Base-by-base conservation (phyloP, 768 basidiomycete genomes). In the Leccinum imitatum region DNA sequence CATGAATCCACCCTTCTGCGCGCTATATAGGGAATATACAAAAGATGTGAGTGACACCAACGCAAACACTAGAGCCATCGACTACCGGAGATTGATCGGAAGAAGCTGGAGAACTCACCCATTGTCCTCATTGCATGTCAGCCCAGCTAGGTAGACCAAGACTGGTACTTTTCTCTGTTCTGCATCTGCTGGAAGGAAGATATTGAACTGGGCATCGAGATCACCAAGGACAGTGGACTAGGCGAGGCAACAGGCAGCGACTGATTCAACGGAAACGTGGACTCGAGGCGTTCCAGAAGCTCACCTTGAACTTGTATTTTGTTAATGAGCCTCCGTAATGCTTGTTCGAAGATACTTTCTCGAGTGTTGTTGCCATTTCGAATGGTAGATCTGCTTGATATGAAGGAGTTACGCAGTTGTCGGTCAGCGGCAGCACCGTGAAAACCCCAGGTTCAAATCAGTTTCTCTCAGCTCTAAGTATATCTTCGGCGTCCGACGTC, bases 1-100 rank as follows among this genome's bases (percentile, higher is more conserved):
- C 41, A 98, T 76, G 77, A 98, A 96, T 11, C 83, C 84, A n/a
- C 93, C 95, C 73, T 99, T 98, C 75, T 95, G 93, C 2, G 96
- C 85, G 0, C 92, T 94, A 65, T 3, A 65, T 1, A 27, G 11
- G 19, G 56, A 51, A 52, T 37, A 39, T n/a, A 31, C 23, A 31
- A 39, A 19, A 35, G 31, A 60, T 11, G 17, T n/a, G 30, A 25
- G 23, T 10, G 6, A 17, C 35, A 11, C 8, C 35, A 31, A 53
- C 10, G 27, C 48, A 23, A 44, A n/a, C 0, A 6, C 23, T 30
- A 30, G 31, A 10, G 37, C 15, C 25, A 37, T 31, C 23, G 30
- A 52, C 27, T 31, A 46, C 21, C 19, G 6, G 57, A 33, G 46
- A n/a, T 19, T 27, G 41, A 25, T n/a, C n/a, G n/a, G 56, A 53